Base-by-base conservation (phyloP, 495 filamentous ascomycete species). In the Lepidopterella palustris region DNA sequence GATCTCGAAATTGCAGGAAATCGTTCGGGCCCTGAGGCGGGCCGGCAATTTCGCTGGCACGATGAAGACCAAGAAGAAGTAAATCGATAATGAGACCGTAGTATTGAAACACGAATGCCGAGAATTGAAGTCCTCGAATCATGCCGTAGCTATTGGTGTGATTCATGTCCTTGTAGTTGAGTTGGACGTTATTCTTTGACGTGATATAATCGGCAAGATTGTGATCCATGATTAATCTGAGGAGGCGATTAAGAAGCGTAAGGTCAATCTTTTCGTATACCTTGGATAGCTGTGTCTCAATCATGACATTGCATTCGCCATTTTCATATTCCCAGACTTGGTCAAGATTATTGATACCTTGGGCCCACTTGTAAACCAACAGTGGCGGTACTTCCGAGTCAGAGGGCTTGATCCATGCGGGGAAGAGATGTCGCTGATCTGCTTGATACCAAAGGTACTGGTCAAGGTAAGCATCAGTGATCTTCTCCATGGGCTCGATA, bases 161-260 rank as follows among this genome's bases (percentile, higher is more conserved):
- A 68, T 96, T 97, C 95, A 99, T 99, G 68, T 99, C 95, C 77
- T 99, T 99, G 76, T 99, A 99, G 64, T 92, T 97, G 56, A 99
- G 81, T 67, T 97, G 92, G 15, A 99, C 95, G 69, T 99, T 99
- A 77, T 99, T 99, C 82, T 99, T 99, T 4, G 91, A 90, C 10
- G 92, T 95, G 72, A 99, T 99, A 74, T 99, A 99, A 72, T 99
- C 95, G 5, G 95, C 95, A 69, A 99, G 74, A 73, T 99, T 99
- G 79, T 97, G 95, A 67, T 99, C 95, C 95, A 99, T 99, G 71
- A 99, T 96, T 65, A 99, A 76, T 28, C 95, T 83, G 47, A 97
- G 79, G 42, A 99, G 79, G 53, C 92, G 86, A 76, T 99, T 97
- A 59, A 99, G 79, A 55, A 99, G 77, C 1, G 95, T 97, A 51